Evolutionary conservation across 108 stramenopile genomes (phyloP).

Genomic region (Hondaea fermentalgiana): DNA sequence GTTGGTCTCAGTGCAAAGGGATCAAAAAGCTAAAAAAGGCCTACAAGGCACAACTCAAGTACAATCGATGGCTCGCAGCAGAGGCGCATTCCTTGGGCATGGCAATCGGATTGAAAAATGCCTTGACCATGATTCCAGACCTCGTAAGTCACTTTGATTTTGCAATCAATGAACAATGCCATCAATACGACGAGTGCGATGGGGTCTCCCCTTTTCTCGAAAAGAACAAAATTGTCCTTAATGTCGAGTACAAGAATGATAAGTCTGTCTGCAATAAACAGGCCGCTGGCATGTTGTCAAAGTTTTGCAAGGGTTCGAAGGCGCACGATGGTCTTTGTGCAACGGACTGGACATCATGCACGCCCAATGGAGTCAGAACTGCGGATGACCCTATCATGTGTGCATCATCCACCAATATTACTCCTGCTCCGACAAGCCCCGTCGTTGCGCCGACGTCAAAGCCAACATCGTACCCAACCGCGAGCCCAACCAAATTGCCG

Average conservation of each 20-base stretch:
- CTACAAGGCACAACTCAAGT: background rate
- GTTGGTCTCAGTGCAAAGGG: background rate
- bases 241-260: slow-evolving; percentile 6
- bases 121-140: background rate
- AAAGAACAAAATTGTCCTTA: background rate
- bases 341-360: background rate
- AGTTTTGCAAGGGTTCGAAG: background rate
- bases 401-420: background rate
- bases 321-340: background rate
- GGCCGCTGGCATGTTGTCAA: background rate
- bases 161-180: slow-evolving; percentile 25
- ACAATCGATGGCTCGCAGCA: slow-evolving; percentile 11
- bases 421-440: too few species aligned
- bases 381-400: background rate
- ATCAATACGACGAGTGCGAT: slow-evolving; percentile 20
- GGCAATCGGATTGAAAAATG: slow-evolving; percentile 22
- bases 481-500: background rate
- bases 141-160: slow-evolving; percentile 18
- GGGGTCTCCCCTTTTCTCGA: background rate
- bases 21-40: background rate
- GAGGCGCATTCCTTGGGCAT: background rate
- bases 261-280: background rate
- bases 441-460: too few species aligned
- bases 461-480: background rate
- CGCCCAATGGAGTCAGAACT: background rate